These are phyloP conservation scores for Cymbidium sinense DNA, from an alignment of 106 monocot species.

Conservation along the genomic window DNA sequence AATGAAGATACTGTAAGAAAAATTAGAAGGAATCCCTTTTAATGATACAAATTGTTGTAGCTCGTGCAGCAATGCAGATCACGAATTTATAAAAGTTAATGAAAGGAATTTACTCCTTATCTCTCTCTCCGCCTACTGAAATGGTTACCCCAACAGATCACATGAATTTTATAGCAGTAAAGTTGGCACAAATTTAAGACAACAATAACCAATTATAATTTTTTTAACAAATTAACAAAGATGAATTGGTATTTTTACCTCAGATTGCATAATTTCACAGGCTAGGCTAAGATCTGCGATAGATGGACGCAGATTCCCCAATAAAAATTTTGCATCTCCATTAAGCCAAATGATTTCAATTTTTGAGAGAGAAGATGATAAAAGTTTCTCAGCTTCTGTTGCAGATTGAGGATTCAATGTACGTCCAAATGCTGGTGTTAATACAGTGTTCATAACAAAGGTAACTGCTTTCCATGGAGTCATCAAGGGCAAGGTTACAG, in stretches of 20 bases:
- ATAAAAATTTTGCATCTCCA: slow-evolving; percentile 63
- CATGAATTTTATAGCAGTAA: background rate
- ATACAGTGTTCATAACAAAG: slow-evolving; percentile 34
- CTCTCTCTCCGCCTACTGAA: background rate
- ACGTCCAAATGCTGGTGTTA: slow-evolving; percentile 73
- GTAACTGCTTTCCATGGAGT: slow-evolving; percentile 34
- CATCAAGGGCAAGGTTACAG: background rate
- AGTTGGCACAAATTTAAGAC: background rate
- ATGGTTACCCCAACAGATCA: background rate
- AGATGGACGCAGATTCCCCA: slow-evolving; percentile 71
- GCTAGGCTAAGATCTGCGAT: slow-evolving; percentile 97
- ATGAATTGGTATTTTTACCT: slow-evolving; percentile 37
- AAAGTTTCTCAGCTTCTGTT: slow-evolving; percentile 49
- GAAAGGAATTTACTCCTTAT: no score
- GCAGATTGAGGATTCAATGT: slow-evolving; percentile 55
- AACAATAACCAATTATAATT: background rate
- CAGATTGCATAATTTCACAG: slow-evolving; percentile 92
- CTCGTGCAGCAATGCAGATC: no score
- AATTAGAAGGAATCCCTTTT: no score
- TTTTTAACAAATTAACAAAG: background rate
- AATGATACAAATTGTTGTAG: no score
- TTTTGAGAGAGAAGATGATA: slow-evolving; percentile 49
- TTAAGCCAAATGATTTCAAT: slow-evolving; percentile 85
- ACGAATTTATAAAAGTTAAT: no score
- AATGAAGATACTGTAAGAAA: no score